Evolutionary conservation across 768 basidiomycete genomes (phyloP).

Genomic region (Pisolithus sp.): DNA sequence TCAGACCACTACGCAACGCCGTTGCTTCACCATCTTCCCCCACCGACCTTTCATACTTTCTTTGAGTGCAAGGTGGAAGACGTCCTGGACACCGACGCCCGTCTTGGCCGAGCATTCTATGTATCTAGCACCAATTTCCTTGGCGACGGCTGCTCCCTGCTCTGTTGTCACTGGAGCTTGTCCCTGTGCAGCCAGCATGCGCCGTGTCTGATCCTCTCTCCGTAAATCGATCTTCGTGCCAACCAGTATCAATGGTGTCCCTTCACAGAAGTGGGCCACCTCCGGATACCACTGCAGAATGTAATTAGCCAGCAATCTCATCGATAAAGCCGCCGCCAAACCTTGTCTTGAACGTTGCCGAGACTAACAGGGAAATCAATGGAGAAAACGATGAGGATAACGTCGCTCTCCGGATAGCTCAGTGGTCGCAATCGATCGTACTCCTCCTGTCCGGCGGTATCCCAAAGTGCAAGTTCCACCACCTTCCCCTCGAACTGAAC

Average conservation of each 20-base stretch:
- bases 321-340: slow-evolving; percentile 23
- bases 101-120: slow-evolving; percentile 92
- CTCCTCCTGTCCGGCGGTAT: slow-evolving; percentile 96
- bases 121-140: slow-evolving; percentile 91
- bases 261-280: slow-evolving; percentile 87
- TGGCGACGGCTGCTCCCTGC: slow-evolving; percentile 80
- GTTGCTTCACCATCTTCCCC: slow-evolving; percentile 64
- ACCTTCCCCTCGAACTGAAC: slow-evolving; percentile 82
- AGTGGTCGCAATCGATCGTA: slow-evolving; percentile 85
- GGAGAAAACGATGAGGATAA: slow-evolving; percentile 91
- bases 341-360: slow-evolving; percentile 87
- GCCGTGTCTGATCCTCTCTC: slow-evolving; percentile 74
- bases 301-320: slow-evolving; percentile 8
- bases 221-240: slow-evolving; percentile 93
- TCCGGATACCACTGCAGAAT: slow-evolving; percentile 79
- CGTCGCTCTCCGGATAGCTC: slow-evolving; percentile 84
- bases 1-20: slow-evolving; percentile 61
- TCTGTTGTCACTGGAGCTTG: slow-evolving; percentile 73
- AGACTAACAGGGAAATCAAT: slow-evolving; percentile 89
- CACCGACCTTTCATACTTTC: slow-evolving; percentile 83
- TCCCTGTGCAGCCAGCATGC: slow-evolving; percentile 88
- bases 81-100: slow-evolving; percentile 85
- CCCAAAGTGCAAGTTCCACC: slow-evolving; percentile 96
- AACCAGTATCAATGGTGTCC: slow-evolving; percentile 84
- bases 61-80: slow-evolving; percentile 82